phyloP scores from a whole-genome alignment of 2,329 filamentous ascomycete genomes.

The Metarhizium anisopliae region DNA sequence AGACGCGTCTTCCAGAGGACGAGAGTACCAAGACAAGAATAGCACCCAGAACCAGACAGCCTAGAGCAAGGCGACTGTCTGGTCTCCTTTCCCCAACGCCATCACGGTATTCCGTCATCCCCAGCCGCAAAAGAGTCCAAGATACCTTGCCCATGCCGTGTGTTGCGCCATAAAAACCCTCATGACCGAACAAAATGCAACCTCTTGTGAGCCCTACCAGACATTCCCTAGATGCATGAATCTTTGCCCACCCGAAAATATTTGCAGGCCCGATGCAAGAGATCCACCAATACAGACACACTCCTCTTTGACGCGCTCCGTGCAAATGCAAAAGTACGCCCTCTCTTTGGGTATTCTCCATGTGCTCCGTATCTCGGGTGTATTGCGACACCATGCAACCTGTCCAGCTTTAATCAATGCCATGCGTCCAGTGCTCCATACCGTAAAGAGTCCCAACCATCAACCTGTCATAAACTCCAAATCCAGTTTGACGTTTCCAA shows the following conservation, averaged over 20 bases:
- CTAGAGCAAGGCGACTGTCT: neutral
- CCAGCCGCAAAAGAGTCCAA: neutral
- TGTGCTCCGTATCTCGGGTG: slow-evolving; percentile 2
- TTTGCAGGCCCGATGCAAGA: slow-evolving; percentile 5
- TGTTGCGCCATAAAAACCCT: slow-evolving; percentile 4
- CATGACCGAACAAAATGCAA: slow-evolving; percentile 4
- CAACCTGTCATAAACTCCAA: slow-evolving; percentile 6
- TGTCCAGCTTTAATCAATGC: slow-evolving; percentile 4
- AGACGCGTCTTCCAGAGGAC: neutral
- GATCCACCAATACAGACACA: slow-evolving; percentile 5
- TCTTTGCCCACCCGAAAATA: neutral
- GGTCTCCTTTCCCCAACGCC: neutral
- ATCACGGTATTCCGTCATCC: neutral
- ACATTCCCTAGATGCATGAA: slow-evolving; percentile 6
- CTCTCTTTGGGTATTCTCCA: neutral
- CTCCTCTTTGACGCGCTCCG: slow-evolving; percentile 1
- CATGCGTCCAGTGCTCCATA: slow-evolving; percentile 5
- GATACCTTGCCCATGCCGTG: slow-evolving; percentile 4
- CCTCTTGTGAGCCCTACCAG: slow-evolving; percentile 1
- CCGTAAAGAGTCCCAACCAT: slow-evolving; percentile 1
- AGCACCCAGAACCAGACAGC: neutral
- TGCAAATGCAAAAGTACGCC: slow-evolving; percentile 5
- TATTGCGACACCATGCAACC: slow-evolving; percentile 5
- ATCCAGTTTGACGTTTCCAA: slow-evolving; percentile 1
- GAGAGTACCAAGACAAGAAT: neutral